A percentile compares a stretch with the other conserved stretches of the same genome.
Evolutionary conservation across 805 yeast species (phyloP).

Genomic region (Barnettozyma botsteinii): DNA sequence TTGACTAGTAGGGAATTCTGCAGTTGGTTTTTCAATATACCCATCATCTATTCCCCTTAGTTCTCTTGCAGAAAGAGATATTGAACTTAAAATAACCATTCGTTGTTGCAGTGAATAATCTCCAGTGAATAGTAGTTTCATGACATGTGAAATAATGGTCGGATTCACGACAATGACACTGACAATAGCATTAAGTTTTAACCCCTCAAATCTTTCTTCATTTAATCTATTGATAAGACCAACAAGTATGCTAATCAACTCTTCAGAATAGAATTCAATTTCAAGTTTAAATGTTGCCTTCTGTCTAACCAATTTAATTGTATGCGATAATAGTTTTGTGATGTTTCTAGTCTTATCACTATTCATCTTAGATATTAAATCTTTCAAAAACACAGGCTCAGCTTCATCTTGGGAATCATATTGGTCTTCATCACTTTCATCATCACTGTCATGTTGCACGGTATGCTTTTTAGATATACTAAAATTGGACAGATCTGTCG

Average conservation of each 20-base stretch:
- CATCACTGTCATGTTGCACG: slow-evolving; percentile 22
- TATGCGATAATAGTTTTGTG: slow-evolving; percentile 39
- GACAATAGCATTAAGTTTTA: slow-evolving; percentile 57
- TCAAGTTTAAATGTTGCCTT: slow-evolving; percentile 59
- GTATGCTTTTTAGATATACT: slow-evolving; percentile 10
- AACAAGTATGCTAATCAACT: slow-evolving; percentile 44
- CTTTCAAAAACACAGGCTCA: slow-evolving; percentile 70
- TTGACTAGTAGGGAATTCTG: slow-evolving; percentile 30
- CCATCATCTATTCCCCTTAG: slow-evolving; percentile 57
- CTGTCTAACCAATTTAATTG: slow-evolving; percentile 51
- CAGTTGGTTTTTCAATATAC: slow-evolving; percentile 34
- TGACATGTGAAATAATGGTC: slow-evolving; percentile 31
- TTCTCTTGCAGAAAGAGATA: slow-evolving; percentile 70
- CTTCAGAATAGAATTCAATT: slow-evolving; percentile 50
- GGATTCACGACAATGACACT: slow-evolving; percentile 58
- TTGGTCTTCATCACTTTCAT: slow-evolving; percentile 22
- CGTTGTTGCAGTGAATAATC: slow-evolving; percentile 83
- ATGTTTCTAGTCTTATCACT: slow-evolving; percentile 38
- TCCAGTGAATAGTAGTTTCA: slow-evolving; percentile 50
- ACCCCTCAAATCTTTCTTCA: slow-evolving; percentile 54
- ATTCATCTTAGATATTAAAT: slow-evolving; percentile 52
- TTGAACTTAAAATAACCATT: slow-evolving; percentile 56
- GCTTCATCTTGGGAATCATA: slow-evolving; percentile 31
- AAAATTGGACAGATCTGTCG: slow-evolving; percentile 8
- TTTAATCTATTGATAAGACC: slow-evolving; percentile 54